Evolutionary conservation across 805 yeast genomes (phyloP).

Genomic region (Candida gorgasii): DNA sequence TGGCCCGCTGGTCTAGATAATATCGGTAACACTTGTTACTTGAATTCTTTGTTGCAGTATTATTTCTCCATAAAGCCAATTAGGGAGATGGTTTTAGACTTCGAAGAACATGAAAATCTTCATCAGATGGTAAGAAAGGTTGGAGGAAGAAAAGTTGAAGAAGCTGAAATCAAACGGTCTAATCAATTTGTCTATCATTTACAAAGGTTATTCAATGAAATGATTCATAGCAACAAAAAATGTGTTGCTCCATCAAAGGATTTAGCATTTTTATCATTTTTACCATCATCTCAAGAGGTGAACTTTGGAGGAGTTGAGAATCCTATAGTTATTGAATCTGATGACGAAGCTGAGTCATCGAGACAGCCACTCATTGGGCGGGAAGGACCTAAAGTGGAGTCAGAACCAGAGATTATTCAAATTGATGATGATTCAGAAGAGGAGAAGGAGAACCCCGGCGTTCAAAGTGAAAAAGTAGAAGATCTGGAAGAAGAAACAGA

Average conservation of each 20-base stretch:
- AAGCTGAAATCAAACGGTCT: conserved; percentile 76
- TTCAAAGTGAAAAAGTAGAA: neutral
- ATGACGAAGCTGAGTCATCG: neutral
- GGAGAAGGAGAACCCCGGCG: neutral
- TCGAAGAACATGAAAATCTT: conserved; percentile 36
- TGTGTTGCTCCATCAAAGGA: conserved; percentile 82
- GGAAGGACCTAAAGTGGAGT: neutral
- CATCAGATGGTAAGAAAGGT: conserved; percentile 49
- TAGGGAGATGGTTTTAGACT: conserved; percentile 62
- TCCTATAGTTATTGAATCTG: conserved; percentile 11
- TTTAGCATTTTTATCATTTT: conserved; percentile 83
- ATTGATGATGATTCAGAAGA: neutral
- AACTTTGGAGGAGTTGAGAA: conserved; percentile 24
- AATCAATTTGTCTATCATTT: conserved; percentile 77
- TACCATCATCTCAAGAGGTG: conserved; percentile 68
- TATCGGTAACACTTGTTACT: conserved; percentile 93
- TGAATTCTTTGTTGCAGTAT: conserved; percentile 87
- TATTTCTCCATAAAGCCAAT: conserved; percentile 85
- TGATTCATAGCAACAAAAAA: conserved; percentile 62
- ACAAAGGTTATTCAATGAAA: conserved; percentile 63
- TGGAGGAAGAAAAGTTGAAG: conserved; percentile 84
- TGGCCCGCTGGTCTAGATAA: conserved; percentile 94
- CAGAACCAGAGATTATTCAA: neutral
- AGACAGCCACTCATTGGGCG: no score
- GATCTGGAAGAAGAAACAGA: neutral